phyloP scores from a whole-genome alignment of 345 rosid species.

The Eucalyptus pumila region DNA sequence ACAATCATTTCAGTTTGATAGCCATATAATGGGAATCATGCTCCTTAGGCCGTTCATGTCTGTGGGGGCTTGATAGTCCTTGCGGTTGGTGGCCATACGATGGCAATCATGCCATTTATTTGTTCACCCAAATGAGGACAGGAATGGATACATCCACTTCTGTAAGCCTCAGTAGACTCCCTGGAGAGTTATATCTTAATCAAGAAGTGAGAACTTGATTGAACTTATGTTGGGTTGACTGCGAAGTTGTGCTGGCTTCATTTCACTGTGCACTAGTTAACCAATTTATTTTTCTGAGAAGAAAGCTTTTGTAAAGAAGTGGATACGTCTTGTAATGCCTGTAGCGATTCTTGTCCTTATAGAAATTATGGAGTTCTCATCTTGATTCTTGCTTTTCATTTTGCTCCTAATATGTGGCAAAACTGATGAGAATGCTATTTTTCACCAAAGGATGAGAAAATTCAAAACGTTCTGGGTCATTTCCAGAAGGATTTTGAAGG shows the following conservation, averaged over 20 bases:
- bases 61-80: not conserved
- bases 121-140: not conserved
- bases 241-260: not conserved
- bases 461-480: constrained; percentile 58
- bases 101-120: not conserved
- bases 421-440: constrained; percentile 2
- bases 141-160: not conserved
- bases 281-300: not conserved
- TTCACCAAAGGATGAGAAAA: constrained; percentile 53
- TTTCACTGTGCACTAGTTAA: not conserved
- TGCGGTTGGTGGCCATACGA: not conserved
- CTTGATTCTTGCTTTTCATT: not conserved
- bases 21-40: not conserved
- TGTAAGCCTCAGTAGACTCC: not conserved
- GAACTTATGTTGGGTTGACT: not conserved
- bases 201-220: not conserved
- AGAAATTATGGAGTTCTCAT: not conserved
- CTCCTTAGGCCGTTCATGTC: not conserved
- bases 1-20: not conserved
- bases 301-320: not conserved
- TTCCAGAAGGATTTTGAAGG: constrained; percentile 43
- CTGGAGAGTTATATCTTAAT: not conserved
- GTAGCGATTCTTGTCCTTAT: not conserved
- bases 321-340: not conserved
- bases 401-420: not conserved